Evolutionary conservation across 2,329 filamentous ascomycete species (phyloP).

Genomic region (Triangularia setosa): DNA sequence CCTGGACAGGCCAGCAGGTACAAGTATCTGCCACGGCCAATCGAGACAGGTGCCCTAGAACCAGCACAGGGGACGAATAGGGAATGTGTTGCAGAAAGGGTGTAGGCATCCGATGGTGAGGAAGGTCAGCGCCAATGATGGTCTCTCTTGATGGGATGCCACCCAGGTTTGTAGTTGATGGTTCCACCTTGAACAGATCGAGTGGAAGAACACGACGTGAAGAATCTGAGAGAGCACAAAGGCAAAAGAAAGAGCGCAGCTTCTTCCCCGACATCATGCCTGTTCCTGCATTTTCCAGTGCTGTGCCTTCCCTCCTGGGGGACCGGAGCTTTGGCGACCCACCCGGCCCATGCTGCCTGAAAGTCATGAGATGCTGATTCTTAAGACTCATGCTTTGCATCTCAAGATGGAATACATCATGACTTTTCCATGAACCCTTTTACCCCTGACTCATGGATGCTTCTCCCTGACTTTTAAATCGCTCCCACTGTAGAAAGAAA

Average conservation of each 20-base stretch:
- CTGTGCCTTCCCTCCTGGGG: slow-evolving; percentile 5
- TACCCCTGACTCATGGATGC: neutral
- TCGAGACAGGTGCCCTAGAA: neutral
- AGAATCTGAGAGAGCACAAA: neutral
- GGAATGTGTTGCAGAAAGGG: neutral
- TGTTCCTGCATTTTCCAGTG: neutral
- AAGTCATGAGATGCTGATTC: neutral
- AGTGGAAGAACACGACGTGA: neutral
- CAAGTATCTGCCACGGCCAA: neutral
- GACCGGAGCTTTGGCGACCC: neutral
- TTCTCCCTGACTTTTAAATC: neutral
- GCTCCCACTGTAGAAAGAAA: neutral
- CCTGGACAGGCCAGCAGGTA: neutral
- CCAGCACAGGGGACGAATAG: neutral
- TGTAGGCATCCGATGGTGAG: neutral
- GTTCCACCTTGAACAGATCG: neutral
- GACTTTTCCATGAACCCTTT: neutral
- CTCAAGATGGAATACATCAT: too few species aligned
- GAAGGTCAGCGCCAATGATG: neutral
- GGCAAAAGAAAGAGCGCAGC: neutral
- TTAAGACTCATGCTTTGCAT: too few species aligned
- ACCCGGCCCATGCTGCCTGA: neutral
- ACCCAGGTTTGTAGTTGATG: neutral
- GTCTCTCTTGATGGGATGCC: neutral
- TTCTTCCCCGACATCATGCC: neutral